Conservation (phyloP, 768 basidiomycete genomes). For the Candolleomyces eurysporus region DNA sequence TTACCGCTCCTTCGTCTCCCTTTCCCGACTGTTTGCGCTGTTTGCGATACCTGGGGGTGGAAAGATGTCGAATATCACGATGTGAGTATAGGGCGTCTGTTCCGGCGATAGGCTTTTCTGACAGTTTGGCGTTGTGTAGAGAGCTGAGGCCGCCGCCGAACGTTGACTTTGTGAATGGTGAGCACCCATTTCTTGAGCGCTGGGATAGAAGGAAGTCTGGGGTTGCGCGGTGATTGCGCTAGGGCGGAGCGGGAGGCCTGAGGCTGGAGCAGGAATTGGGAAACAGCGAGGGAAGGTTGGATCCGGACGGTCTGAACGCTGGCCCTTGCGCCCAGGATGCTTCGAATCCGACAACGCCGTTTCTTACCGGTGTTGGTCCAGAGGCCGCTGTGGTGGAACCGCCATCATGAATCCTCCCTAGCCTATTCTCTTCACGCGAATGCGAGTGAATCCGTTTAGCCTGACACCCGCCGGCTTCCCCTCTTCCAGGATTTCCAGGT, state of each 20-base stretch:
- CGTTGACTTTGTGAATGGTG: conserved; percentile 85
- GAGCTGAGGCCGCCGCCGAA: conserved; percentile 85
- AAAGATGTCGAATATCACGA: conserved; percentile 1
- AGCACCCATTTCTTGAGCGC: conserved; percentile 15
- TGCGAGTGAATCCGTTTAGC: too few relatives aligned
- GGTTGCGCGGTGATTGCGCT: not conserved
- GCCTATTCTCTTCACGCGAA: conserved; percentile 4
- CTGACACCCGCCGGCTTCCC: too few relatives aligned
- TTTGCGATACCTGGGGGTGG: not conserved
- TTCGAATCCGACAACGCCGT: too few relatives aligned
- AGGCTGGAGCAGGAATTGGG: too few relatives aligned
- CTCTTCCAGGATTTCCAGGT: conserved; percentile 68
- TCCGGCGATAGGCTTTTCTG: not conserved
- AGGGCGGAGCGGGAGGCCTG: not conserved
- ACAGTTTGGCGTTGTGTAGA: conserved; percentile 31
- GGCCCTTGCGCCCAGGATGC: too few relatives aligned
- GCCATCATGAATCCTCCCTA: not conserved
- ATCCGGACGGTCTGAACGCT: too few relatives aligned
- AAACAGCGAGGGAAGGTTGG: too few relatives aligned
- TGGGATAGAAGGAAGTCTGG: not conserved
- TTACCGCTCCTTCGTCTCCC: not conserved
- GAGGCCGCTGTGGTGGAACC: not conserved
- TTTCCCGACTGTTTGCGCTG: not conserved
- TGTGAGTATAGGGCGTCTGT: not conserved
- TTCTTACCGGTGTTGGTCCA: not conserved